Conservation (phyloP, 305 asterid species). For the Coffea humblotiana region DNA sequence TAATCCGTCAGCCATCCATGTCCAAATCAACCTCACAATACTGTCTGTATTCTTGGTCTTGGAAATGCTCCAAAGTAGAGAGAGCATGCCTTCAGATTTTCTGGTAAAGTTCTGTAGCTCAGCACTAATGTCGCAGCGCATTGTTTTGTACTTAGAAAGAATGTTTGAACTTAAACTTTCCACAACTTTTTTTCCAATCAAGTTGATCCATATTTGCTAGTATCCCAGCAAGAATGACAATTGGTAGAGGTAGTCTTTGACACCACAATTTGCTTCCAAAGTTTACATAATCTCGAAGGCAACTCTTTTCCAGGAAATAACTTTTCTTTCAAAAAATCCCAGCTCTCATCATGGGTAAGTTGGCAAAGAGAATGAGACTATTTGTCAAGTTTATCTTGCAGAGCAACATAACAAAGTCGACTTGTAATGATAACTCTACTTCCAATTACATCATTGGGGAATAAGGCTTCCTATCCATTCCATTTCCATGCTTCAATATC, state of each 20-base stretch:
- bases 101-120: constrained; percentile 25
- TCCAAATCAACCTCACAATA: constrained; percentile 16
- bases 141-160: constrained; percentile 1
- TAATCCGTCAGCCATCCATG: constrained; percentile 41
- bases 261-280: constrained; percentile 19
- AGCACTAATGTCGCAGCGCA: constrained; percentile 19
- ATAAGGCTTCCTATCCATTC: not conserved
- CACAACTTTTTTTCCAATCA: constrained; percentile 25
- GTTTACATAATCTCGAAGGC: constrained; percentile 3
- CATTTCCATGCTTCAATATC: not conserved
- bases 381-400: not conserved
- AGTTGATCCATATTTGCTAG: constrained; percentile 13
- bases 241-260: constrained; percentile 23
- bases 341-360: constrained; percentile 14
- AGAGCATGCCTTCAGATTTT: constrained; percentile 27
- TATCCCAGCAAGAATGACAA: constrained; percentile 27
- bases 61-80: no score
- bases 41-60: no score
- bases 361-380: constrained; percentile 7
- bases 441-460: not conserved
- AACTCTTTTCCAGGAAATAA: not conserved
- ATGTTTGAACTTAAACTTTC: not conserved
- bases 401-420: constrained; percentile 2
- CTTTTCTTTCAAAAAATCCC: constrained; percentile 17
- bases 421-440: constrained; percentile 7